These are phyloP conservation scores for Cymbidium sinense DNA, from an alignment of 106 monocot genomes.

Conservation along the genomic window DNA sequence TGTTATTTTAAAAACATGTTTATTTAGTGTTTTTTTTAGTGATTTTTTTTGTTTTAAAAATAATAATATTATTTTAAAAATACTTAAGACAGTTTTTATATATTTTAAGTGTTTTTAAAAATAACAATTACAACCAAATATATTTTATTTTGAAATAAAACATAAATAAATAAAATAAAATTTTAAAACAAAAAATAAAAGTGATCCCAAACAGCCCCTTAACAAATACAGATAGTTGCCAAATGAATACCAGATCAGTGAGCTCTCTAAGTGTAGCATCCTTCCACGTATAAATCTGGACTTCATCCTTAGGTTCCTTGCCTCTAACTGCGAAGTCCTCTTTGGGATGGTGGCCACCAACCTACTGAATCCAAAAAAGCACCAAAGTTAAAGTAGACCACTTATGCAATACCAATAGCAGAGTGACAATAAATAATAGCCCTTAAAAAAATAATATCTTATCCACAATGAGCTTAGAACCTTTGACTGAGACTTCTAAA, in stretches of 20 bases:
- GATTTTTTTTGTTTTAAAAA: too few relatives aligned
- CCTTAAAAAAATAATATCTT: too few relatives aligned
- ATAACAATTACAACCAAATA: too few relatives aligned
- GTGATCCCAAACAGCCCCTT: too few relatives aligned
- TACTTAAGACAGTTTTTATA: too few relatives aligned
- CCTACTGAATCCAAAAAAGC: constrained; percentile 25
- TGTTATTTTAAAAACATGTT: too few relatives aligned
- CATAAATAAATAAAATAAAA: too few relatives aligned
- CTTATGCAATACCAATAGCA: neutral
- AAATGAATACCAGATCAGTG: constrained; percentile 70
- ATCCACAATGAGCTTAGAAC: neutral
- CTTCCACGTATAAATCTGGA: constrained; percentile 98
- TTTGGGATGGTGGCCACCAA: constrained; percentile 64
- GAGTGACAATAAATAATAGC: neutral
- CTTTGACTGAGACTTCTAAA: neutral
- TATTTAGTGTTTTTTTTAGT: too few relatives aligned
- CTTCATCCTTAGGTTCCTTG: constrained; percentile 97
- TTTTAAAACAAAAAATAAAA: too few relatives aligned
- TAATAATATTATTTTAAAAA: too few relatives aligned
- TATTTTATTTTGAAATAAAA: too few relatives aligned
- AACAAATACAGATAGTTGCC: neutral
- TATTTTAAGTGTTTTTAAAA: too few relatives aligned
- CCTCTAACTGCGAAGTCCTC: constrained; percentile 93
- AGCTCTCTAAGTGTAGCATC: constrained; percentile 97
- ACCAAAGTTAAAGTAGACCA: neutral